These are phyloP conservation scores for Globisporangium nunn DNA, from an alignment of 352 stramenopile species.

Conservation along the genomic window DNA sequence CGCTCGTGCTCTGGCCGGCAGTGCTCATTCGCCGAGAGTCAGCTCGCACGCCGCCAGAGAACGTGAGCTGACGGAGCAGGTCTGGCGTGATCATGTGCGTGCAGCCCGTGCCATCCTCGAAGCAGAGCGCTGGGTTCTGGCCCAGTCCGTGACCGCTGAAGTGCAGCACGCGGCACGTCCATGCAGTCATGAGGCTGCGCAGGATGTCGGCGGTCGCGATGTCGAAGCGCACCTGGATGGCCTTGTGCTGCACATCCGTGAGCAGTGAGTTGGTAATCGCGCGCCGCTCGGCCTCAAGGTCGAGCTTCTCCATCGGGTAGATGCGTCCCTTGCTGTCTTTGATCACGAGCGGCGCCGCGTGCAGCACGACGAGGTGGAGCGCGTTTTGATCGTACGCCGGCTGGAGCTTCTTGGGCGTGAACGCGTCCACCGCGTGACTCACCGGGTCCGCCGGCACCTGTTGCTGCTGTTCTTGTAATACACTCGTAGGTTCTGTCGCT, in stretches of 20 bases:
- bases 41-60: slow-evolving; percentile 25
- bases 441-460: slow-evolving; percentile 2
- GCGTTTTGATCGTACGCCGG: slow-evolving; percentile 25
- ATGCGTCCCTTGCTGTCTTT: slow-evolving; percentile 64
- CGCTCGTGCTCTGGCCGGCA: slow-evolving; percentile 10
- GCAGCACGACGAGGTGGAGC: slow-evolving; percentile 73
- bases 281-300: slow-evolving; percentile 62
- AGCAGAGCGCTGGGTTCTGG: slow-evolving; percentile 61
- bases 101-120: slow-evolving; percentile 66
- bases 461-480: background rate
- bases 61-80: slow-evolving; percentile 57
- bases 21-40: slow-evolving; percentile 1
- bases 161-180: slow-evolving; percentile 64
- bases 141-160: slow-evolving; percentile 76
- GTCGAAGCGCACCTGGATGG: slow-evolving; percentile 72
- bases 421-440: background rate
- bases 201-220: slow-evolving; percentile 74
- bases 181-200: slow-evolving; percentile 70
- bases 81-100: slow-evolving; percentile 73
- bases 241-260: slow-evolving; percentile 63
- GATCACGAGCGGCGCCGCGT: slow-evolving; percentile 75
- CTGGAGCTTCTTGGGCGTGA: background rate
- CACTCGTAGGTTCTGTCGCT: background rate
- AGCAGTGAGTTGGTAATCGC: slow-evolving; percentile 66
- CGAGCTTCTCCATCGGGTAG: slow-evolving; percentile 79